Base-by-base conservation (phyloP, 495 filamentous ascomycete genomes). In the Annulohypoxylon bovei region DNA sequence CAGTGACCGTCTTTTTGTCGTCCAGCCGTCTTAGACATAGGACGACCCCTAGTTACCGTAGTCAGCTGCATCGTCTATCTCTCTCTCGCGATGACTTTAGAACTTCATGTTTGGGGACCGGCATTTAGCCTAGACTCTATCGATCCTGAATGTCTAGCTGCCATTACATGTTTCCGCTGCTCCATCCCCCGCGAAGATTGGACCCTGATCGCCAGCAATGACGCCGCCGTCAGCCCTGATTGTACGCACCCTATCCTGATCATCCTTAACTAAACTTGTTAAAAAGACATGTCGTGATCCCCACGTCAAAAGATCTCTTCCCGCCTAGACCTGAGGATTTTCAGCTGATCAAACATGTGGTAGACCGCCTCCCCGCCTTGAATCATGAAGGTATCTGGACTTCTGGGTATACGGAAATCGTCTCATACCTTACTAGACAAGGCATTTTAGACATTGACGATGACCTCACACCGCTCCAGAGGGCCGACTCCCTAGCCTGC, bases 71-170 rank as follows among this genome's bases (percentile, higher is more conserved):
- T 42, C 39, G n/a, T 53, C 28, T 12, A 35, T 32, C 42, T 22
- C 11, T 46, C 35, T n/a, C 50, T 40, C 25, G 25, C 50, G 35
- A 90, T 89, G 86, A 80, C 88, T 66, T 82, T 97, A 12, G 88
- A 94, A 84, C 87, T 98, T 39, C 92, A 97, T 77, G 87, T 97
- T 68, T 97, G 93, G 92, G 94, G 95, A 40, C 92, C 93, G 32
- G 94, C 91, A 35, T 96, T 96, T 78, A 85, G 84, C 27, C 87
- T 98, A 39, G 91, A 95, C 8, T 98, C 95, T 55, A 90, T 98
- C 65, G 94, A 97, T 63, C 84, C 95, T 54, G 92, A 96, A 85
- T 98, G 91, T 69, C 86, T 94, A 44, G 91, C 92, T 12, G 82
- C 89, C 39, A 89, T 95, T 61, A 86, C 92, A 37, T 94, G 91